Evolutionary conservation across 75 land plant species (phyloP), one percentile per base, ranked within the genome.

Genomic region (Gnetum montanum): DNA sequence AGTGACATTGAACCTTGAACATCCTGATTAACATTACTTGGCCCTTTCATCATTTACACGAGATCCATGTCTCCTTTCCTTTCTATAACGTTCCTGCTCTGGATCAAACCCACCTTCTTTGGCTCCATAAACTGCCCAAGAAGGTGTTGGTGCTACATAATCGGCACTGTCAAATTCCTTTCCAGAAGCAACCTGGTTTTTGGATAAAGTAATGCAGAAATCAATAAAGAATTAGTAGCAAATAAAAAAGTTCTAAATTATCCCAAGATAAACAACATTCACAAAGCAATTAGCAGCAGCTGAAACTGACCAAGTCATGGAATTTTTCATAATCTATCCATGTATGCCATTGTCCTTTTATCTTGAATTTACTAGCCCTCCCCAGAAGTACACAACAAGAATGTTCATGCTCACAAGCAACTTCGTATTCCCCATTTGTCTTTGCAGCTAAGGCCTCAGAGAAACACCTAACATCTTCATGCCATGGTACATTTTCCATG

Each of bases 401-500:
- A 57, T 92, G 97, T 16, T 64, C 95, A 64, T 92, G 97, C 54
- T 88, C 97, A 57, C 97, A 92, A 34, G 97, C 95, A 70, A 92
- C 76, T 59, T 81, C 95, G 50, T 92, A 92, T 34, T 70, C 78
- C 12, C 90, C 94, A 29, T 79, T 59, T 31, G 75, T 84, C 57
- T 63, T 83, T 31, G 38, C 37, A 48, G 74, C 85, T 46, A 92
- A 51, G 4, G 83, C 95, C 65, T 84, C 97, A 1, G 95, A 77
- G 49, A 92, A 92, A 8, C 74, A 75, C 64, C 70, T 88, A 11
- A 92, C 97, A 65, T 92, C 97, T 50, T 82, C 29, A 66, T 92
- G 97, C 97, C 97, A 92, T 11, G 97, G 97, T 20, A 92, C 97
- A 74, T 92, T 92, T 58, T 92, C 97, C 97, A 92, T 92, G 18